Base-by-base conservation (phyloP, 2,329 filamentous ascomycete genomes). In the Hortaea werneckii region DNA sequence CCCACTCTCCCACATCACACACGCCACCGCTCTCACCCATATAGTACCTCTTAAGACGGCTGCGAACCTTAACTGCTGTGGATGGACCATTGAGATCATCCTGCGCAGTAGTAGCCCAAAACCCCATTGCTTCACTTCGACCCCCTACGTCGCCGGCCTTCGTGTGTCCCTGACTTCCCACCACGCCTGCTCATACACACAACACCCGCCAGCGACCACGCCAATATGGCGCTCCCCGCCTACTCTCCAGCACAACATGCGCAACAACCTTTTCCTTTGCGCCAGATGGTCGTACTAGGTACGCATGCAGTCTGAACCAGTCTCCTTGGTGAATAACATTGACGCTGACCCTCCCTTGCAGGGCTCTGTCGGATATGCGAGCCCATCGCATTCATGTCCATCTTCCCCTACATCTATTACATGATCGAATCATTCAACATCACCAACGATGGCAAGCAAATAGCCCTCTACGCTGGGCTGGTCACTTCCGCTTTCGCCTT, bases 341-440 rank as follows among this genome's bases (percentile, higher is more conserved):
- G 1, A 45, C n/a, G 56, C 34, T 44, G 10, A 12, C 20, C 20
- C 20, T 20, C 20, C 20, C 20, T 45, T 28, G 10, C 49, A 61
- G 58, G 58, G 20, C 48, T 95, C 61, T 95, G 89, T 69, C 83
- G 92, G 62, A 90, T 98, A 72, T 95, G 88, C 74, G 92, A 98
- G 65, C 92, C 92, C 43, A 96, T 98, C 66, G 92, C 92, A 5
- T 96, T 98, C 75, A 96, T 95, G 87, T 95, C 89, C 44, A 95
- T 96, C 57, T 96, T 98, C 64, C 92, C 92, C 1, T 98, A 96
- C 67, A 88, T 94, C 57, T 96, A 95, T 72, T 90, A 85, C 72
- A 96, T 98, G 92, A 84, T 96, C 57, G 76, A 88, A 59, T 87
- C 88, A 50, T 96, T 96, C 68, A 75, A 85, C 59, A 82, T 95